These are phyloP conservation scores for Incumbomyces lentus DNA, from an alignment of 2,329 filamentous ascomycete species.

Conservation along the genomic window DNA sequence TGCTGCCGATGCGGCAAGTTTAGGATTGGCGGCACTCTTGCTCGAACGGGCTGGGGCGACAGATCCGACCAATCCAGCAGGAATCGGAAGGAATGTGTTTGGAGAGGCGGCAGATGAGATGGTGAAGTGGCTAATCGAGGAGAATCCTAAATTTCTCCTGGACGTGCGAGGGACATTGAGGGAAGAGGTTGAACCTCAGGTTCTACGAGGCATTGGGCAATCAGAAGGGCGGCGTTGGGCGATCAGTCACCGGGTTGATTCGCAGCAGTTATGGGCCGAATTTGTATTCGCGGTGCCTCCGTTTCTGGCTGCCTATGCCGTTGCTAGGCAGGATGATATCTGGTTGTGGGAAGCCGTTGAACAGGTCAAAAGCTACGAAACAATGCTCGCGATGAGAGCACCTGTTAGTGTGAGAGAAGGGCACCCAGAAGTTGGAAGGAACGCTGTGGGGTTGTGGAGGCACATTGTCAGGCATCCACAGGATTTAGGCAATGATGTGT, in stretches of 20 bases:
- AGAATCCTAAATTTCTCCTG: constrained; percentile 1
- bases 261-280: constrained; percentile 40
- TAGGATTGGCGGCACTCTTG: constrained; percentile 4
- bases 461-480: constrained; percentile 34
- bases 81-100: constrained; percentile 5
- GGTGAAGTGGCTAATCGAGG: constrained; percentile 1
- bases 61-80: constrained; percentile 5
- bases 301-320: constrained; percentile 38
- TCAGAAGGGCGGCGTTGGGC: constrained; percentile 21
- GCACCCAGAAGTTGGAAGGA: too few species aligned
- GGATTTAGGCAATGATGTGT: constrained; percentile 33
- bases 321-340: constrained; percentile 27
- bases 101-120: constrained; percentile 7
- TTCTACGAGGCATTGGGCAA: neutral
- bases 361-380: constrained; percentile 34
- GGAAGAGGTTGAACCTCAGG: neutral
- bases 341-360: constrained; percentile 28
- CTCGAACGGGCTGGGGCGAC: constrained; percentile 4
- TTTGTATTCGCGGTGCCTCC: constrained; percentile 43
- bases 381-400: constrained; percentile 27
- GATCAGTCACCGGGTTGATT: constrained; percentile 37
- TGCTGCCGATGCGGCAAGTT: constrained; percentile 6
- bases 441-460: constrained; percentile 30
- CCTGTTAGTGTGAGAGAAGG: constrained; percentile 12
- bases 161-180: neutral